Conservation (phyloP, 2,329 filamentous ascomycete genomes). For the Penicillium sp. region DNA sequence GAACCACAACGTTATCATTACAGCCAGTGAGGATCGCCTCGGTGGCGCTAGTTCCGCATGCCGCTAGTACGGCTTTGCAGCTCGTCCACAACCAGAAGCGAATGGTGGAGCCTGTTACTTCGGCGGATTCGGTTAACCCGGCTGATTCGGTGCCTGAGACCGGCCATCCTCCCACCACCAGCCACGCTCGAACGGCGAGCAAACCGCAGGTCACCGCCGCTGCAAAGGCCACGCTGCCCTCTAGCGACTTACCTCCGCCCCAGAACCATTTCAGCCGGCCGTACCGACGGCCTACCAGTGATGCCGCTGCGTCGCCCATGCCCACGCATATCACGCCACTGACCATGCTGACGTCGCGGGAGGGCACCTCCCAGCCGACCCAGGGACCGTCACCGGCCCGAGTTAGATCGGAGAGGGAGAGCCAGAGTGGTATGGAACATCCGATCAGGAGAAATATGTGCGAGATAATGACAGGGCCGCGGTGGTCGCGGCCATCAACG, state of each 20-base stretch:
- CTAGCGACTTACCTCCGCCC: conserved; percentile 92
- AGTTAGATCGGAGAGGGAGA: conserved; percentile 67
- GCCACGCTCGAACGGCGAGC: conserved; percentile 64
- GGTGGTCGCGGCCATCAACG: conserved; percentile 86
- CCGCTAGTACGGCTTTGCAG: conserved; percentile 65
- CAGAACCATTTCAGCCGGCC: conserved; percentile 90
- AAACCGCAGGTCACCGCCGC: conserved; percentile 72
- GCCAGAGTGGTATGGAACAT: conserved; percentile 90
- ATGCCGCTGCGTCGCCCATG: conserved; percentile 89
- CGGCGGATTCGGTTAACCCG: conserved; percentile 8
- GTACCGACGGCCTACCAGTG: conserved; percentile 78
- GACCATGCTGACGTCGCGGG: conserved; percentile 80
- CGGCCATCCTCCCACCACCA: conserved; percentile 68
- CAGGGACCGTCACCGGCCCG: conserved; percentile 54
- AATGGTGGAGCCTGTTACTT: conserved; percentile 11
- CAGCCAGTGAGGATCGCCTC: conserved; percentile 94
- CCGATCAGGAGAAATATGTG: conserved; percentile 95
- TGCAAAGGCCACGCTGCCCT: conserved; percentile 78
- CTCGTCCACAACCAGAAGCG: conserved; percentile 33
- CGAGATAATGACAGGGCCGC: conserved; percentile 88
- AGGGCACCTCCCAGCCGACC: conserved; percentile 67
- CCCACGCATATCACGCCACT: conserved; percentile 91
- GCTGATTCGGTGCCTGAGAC: conserved; percentile 20
- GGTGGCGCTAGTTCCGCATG: conserved; percentile 76
- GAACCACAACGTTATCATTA: conserved; percentile 97